Conservation (phyloP, 495 filamentous ascomycete species). For the Lophiostoma macrostomum region DNA sequence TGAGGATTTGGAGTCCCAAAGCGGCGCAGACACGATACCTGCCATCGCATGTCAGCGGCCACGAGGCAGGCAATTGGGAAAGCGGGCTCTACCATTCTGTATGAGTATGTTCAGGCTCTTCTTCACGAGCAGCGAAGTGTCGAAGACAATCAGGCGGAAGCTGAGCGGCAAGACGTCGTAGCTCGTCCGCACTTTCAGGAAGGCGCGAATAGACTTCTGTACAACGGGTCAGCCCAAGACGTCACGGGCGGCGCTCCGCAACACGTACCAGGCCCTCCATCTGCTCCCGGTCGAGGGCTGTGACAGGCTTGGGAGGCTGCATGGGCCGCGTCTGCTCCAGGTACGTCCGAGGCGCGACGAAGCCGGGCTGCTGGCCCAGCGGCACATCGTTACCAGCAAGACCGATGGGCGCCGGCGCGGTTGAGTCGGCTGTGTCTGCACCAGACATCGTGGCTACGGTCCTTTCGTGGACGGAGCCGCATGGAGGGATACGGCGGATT, state of each 20-base stretch:
- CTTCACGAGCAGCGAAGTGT: conserved; percentile 91
- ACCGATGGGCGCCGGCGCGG: not conserved
- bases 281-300: conserved; percentile 84
- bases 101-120: conserved; percentile 94
- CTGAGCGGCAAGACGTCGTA: conserved; percentile 99
- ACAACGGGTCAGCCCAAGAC: conserved; percentile 17
- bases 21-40: conserved; percentile 97
- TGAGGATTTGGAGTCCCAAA: conserved; percentile 95
- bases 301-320: conserved; percentile 59
- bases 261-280: conserved; percentile 82
- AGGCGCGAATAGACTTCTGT: conserved; percentile 87
- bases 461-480: conserved; percentile 26
- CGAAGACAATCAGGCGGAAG: conserved; percentile 92
- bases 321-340: conserved; percentile 52
- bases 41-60: conserved; percentile 14
- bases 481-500: conserved; percentile 21
- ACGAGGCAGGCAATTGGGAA: not conserved
- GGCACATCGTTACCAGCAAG: conserved; percentile 2
- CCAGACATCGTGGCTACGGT: conserved; percentile 28
- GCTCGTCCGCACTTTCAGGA: conserved; percentile 92
- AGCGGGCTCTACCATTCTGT: conserved; percentile 75
- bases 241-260: too few species aligned
- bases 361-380: conserved; percentile 35
- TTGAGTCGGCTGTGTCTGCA: conserved; percentile 27
- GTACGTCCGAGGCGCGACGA: conserved; percentile 83